phyloP scores from a whole-genome alignment of 2,329 filamentous ascomycete genomes.

The Fusarium sp. region DNA sequence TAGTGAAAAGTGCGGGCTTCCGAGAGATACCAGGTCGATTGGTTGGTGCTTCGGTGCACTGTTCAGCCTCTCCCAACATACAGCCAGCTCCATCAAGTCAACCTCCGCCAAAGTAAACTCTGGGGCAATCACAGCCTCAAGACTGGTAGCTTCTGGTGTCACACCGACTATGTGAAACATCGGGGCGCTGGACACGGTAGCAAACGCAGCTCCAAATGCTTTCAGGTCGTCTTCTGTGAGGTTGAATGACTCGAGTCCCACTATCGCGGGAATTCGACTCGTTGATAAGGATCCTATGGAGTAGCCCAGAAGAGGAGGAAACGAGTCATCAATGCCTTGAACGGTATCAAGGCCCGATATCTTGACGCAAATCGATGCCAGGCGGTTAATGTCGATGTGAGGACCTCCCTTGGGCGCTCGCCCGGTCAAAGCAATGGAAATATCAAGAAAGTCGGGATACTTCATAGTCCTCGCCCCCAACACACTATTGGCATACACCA shows the following conservation, averaged over 20 bases:
- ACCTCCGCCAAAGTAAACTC: neutral
- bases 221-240: conserved; percentile 55
- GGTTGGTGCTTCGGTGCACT: conserved; percentile 16
- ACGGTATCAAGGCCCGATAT: neutral
- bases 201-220: conserved; percentile 62
- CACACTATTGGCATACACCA: conserved; percentile 63
- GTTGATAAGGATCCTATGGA: neutral
- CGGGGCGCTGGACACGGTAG: conserved; percentile 57
- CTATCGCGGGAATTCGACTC: neutral
- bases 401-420: conserved; percentile 64
- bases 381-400: conserved; percentile 60
- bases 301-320: neutral
- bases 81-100: conserved; percentile 6
- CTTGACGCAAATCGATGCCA: conserved; percentile 3
- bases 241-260: conserved; percentile 36
- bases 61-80: conserved; percentile 30
- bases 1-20: conserved; percentile 62
- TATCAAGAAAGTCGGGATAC: conserved; percentile 62
- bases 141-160: conserved; percentile 54
- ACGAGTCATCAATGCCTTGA: neutral
- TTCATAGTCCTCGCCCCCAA: conserved; percentile 62
- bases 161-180: conserved; percentile 62
- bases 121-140: neutral
- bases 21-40: conserved; percentile 59
- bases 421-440: conserved; percentile 61